Percentiles rank a stretch among this genome's conserved stretches.
Evolutionary conservation across 2,329 filamentous ascomycete species (phyloP).

Genomic region (Dothideomycetidae sp.): DNA sequence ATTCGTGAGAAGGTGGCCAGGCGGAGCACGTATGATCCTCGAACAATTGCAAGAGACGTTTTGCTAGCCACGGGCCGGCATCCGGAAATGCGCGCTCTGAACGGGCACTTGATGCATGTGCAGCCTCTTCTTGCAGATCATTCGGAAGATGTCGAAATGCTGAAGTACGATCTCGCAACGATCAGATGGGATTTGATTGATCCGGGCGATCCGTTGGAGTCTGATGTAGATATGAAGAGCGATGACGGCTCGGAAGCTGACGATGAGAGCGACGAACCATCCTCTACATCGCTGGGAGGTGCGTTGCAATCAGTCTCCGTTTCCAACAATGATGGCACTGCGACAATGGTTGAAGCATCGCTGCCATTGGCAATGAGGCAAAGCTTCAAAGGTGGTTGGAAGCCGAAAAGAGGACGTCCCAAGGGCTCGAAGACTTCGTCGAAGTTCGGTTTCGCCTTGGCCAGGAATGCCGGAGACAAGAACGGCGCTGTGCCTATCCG

Average conservation of each 20-base stretch:
- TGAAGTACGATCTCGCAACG: conserved; percentile 39
- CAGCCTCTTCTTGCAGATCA: conserved; percentile 27
- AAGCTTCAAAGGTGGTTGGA: background rate
- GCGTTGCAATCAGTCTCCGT: background rate
- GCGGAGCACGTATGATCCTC: conserved; percentile 42
- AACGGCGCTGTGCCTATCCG: background rate
- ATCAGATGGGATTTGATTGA: conserved; percentile 50
- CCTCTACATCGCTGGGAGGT: conserved; percentile 6
- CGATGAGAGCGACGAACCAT: conserved; percentile 18
- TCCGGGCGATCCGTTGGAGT: conserved; percentile 31
- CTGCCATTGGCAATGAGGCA: background rate
- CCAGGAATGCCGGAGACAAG: background rate
- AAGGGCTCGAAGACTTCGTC: background rate
- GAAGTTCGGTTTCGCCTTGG: background rate
- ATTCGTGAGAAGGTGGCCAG: conserved; percentile 32
- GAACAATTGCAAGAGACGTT: conserved; percentile 50
- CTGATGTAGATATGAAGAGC: conserved; percentile 23
- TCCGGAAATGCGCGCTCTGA: conserved; percentile 43
- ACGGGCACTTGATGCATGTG: conserved; percentile 38
- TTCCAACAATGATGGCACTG: background rate
- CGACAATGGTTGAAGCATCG: conserved; percentile 1
- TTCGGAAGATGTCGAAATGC: conserved; percentile 26
- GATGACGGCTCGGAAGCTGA: conserved; percentile 23
- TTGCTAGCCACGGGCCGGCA: conserved; percentile 48
- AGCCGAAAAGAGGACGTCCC: conserved; percentile 2